These are phyloP conservation scores for Xylariaceae sp. DNA, from an alignment of 2,329 filamentous ascomycete genomes.

Conservation along the genomic window DNA sequence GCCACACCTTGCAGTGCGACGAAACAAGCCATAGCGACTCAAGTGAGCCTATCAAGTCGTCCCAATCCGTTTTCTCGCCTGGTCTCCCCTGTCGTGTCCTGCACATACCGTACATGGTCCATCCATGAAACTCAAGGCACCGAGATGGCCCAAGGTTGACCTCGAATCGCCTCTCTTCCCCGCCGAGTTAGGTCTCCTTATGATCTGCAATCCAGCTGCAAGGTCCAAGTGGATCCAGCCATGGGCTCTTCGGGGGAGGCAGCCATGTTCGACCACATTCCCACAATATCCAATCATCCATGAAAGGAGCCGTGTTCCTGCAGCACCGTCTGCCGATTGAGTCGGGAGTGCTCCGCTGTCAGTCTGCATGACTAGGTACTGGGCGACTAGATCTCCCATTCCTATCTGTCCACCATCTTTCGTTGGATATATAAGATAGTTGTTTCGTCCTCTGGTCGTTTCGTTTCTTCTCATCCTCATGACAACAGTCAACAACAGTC, in stretches of 20 bases:
- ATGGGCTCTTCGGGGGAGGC: slow-evolving; percentile 23
- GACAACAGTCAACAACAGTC: slow-evolving; percentile 42
- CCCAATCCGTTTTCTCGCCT: slow-evolving; percentile 10
- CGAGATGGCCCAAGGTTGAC: slow-evolving; percentile 36
- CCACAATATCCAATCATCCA: slow-evolving; percentile 46
- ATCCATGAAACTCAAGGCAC: slow-evolving; percentile 44
- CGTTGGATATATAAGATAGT: slow-evolving; percentile 40
- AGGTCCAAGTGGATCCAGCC: slow-evolving; percentile 33
- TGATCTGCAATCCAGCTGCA: slow-evolving; percentile 36
- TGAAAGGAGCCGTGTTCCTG: slow-evolving; percentile 43
- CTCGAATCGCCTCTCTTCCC: slow-evolving; percentile 13
- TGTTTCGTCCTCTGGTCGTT: slow-evolving; percentile 44
- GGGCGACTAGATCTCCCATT: slow-evolving; percentile 9
- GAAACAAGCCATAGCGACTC: slow-evolving; percentile 28
- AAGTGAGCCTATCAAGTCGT: slow-evolving; percentile 41
- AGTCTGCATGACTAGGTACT: slow-evolving; percentile 33
- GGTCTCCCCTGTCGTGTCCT: slow-evolving; percentile 35
- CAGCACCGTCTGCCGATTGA: slow-evolving; percentile 38
- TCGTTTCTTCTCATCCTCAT: slow-evolving; percentile 41
- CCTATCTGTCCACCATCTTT: slow-evolving; percentile 29
- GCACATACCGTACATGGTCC: slow-evolving; percentile 45
- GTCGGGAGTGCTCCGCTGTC: slow-evolving; percentile 37
- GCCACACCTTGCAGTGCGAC: not conserved
- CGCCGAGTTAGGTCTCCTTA: slow-evolving; percentile 28
- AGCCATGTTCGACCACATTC: slow-evolving; percentile 44